phyloP scores from a whole-genome alignment of 345 rosid species.

The Brassica carinata region DNA sequence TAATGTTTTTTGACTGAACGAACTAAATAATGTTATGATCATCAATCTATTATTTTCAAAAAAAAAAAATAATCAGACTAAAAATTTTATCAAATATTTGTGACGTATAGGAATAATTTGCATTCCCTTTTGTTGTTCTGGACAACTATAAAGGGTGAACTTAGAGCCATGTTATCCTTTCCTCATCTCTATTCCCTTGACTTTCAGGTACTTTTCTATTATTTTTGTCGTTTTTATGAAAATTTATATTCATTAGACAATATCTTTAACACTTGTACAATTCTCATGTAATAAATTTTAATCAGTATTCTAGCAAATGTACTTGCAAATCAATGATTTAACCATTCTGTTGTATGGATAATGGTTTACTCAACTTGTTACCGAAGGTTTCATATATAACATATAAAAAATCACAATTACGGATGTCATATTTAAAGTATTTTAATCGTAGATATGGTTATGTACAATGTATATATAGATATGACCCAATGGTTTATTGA shows the following conservation, averaged over 20 bases:
- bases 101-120: slow-evolving; percentile 23
- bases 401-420: neutral
- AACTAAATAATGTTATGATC: neutral
- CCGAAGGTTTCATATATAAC: neutral
- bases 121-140: slow-evolving; percentile 44
- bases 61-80: neutral
- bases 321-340: neutral
- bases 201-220: slow-evolving; percentile 48
- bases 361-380: neutral
- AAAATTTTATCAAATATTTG: neutral
- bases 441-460: neutral
- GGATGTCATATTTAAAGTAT: neutral
- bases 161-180: slow-evolving; percentile 50
- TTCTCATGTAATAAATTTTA: neutral
- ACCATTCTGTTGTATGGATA: neutral
- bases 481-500: neutral
- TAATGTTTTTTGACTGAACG: no score
- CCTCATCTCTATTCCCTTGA: slow-evolving; percentile 56
- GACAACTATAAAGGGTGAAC: slow-evolving; percentile 63
- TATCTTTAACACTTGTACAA: neutral
- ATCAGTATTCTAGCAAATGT: neutral
- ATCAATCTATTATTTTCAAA: neutral
- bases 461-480: neutral
- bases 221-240: neutral
- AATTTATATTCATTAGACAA: neutral